Percentiles rank a stretch among this genome's conserved stretches.
These are phyloP conservation scores for Jasminum sambac DNA, from an alignment of 257 asterid genomes.

Conservation along the genomic window DNA sequence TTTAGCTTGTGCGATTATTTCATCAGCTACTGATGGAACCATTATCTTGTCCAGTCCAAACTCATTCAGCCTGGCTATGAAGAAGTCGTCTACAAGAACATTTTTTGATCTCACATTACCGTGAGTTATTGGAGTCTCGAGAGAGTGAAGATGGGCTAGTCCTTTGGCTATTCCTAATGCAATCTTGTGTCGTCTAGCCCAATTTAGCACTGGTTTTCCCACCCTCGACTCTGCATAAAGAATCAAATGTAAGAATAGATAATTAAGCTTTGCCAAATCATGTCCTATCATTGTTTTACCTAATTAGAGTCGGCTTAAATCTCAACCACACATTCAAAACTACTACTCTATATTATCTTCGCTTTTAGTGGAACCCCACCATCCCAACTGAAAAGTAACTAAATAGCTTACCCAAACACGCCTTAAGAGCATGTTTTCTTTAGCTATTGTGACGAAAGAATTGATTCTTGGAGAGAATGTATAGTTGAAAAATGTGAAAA, in stretches of 20 bases:
- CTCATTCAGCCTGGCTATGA: constrained; percentile 79
- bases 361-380: no score
- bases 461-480: no score
- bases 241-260: constrained; percentile 7
- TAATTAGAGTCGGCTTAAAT: no score
- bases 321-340: no score
- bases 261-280: constrained; percentile 10
- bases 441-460: no score
- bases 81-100: constrained; percentile 82
- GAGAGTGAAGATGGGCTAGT: constrained; percentile 80
- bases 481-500: no score
- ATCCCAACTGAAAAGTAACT: no score
- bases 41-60: constrained; percentile 88
- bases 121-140: constrained; percentile 84
- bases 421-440: no score
- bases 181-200: constrained; percentile 96
- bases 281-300: neutral
- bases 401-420: no score
- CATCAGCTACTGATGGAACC: constrained; percentile 83
- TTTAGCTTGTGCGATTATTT: constrained; percentile 68
- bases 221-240: constrained; percentile 66
- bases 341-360: no score
- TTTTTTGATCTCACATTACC: constrained; percentile 86
- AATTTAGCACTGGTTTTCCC: constrained; percentile 83
- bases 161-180: constrained; percentile 88